phyloP scores from a whole-genome alignment of 768 basidiomycete genomes.

The Trametes gibbosa region DNA sequence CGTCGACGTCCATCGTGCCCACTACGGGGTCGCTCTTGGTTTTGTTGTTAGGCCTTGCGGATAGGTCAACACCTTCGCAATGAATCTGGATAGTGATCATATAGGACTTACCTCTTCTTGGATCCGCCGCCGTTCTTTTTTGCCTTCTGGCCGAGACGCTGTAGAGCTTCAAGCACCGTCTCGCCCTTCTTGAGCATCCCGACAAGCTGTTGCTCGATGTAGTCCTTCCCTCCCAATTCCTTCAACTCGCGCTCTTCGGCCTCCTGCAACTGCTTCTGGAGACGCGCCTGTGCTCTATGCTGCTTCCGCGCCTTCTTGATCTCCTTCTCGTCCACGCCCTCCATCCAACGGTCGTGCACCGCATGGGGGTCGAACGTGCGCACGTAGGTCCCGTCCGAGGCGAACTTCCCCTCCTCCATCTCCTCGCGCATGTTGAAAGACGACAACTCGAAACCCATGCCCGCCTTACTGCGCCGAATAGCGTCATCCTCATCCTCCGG shows the following conservation, averaged over 20 bases:
- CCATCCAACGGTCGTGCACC: slow-evolving; percentile 95
- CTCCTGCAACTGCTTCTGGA: slow-evolving; percentile 63
- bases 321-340: slow-evolving; percentile 78
- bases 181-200: slow-evolving; percentile 84
- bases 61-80: background rate
- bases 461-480: slow-evolving; percentile 69
- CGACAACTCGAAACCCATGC: slow-evolving; percentile 92
- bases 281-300: slow-evolving; percentile 72
- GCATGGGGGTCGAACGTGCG: slow-evolving; percentile 87
- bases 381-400: slow-evolving; percentile 87
- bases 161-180: slow-evolving; percentile 84
- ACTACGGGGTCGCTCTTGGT: slow-evolving; percentile 27
- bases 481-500: slow-evolving; percentile 74
- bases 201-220: slow-evolving; percentile 66
- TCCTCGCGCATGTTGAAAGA: slow-evolving; percentile 99
- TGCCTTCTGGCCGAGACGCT: slow-evolving; percentile 72
- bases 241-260: slow-evolving; percentile 75
- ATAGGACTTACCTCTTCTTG: slow-evolving; percentile 23
- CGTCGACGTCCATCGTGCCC: slow-evolving; percentile 52
- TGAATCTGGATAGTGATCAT: background rate
- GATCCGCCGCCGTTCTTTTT: slow-evolving; percentile 40
- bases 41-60: slow-evolving; percentile 32
- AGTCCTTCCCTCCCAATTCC: slow-evolving; percentile 61
- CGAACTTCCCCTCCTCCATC: slow-evolving; percentile 98
- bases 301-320: slow-evolving; percentile 78